Percentiles rank a stretch among this genome's conserved stretches.
Conservation (phyloP, 352 stramenopile species). For the Sclerospora graminicola region DNA sequence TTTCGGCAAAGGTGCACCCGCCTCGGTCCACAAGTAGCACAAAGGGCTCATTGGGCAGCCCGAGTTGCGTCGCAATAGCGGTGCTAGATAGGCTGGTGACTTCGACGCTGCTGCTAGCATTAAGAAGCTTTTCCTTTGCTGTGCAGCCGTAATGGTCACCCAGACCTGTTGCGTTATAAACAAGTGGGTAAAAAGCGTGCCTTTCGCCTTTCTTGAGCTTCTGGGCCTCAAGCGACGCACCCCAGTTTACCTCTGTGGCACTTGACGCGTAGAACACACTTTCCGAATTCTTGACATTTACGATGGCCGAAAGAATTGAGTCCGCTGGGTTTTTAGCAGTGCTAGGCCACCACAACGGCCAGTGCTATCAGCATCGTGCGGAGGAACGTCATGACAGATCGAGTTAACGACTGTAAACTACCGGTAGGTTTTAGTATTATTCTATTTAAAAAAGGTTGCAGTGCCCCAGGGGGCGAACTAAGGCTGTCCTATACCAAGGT, state of each 20-base stretch:
- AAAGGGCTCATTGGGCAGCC: conserved; percentile 28
- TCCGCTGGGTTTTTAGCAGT: conserved; percentile 21
- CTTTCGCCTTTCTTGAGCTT: conserved; percentile 28
- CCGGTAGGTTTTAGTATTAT: too few species aligned
- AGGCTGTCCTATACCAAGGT: too few species aligned
- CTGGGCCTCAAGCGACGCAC: conserved; percentile 35
- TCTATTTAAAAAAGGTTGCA: too few species aligned
- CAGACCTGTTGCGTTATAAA: conserved; percentile 35
- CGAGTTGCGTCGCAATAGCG: conserved; percentile 5
- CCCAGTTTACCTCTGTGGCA: conserved; percentile 38
- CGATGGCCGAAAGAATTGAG: conserved; percentile 35
- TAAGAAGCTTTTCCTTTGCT: conserved; percentile 21
- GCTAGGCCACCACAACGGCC: too few species aligned
- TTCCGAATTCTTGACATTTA: conserved; percentile 48
- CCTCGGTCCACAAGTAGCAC: conserved; percentile 68
- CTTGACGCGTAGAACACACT: conserved; percentile 48
- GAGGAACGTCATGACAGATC: conserved; percentile 11
- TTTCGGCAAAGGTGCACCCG: conserved; percentile 62
- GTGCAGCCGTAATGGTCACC: conserved; percentile 46
- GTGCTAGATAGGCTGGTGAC: conserved; percentile 4
- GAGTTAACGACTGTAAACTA: conserved; percentile 6
- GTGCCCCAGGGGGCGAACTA: too few species aligned
- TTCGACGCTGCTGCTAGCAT: conserved; percentile 7
- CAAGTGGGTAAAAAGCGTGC: conserved; percentile 36
- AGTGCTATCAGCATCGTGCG: conserved; percentile 7